A percentile compares a stretch with the other conserved stretches of the same genome.
Evolutionary conservation across 1,284 basidiomycete genomes (phyloP).

Genomic region (Phylloboletellus chloephorus): DNA sequence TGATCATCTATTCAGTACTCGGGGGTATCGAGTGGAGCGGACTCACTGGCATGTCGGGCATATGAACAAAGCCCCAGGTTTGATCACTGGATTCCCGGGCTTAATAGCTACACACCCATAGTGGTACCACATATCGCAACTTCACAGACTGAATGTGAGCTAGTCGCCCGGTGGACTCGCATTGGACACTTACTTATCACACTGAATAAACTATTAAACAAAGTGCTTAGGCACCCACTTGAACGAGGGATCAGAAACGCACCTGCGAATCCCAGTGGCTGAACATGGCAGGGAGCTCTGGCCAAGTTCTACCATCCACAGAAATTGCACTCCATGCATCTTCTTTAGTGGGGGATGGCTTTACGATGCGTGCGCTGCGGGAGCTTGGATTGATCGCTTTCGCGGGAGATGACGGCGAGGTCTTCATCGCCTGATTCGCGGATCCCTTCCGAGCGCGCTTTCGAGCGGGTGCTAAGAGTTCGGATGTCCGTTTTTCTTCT

Average conservation of each 20-base stretch:
- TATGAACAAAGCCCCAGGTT: slow-evolving; percentile 19
- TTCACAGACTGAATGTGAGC: slow-evolving; percentile 7
- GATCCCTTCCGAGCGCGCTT: not conserved
- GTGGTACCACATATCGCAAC: slow-evolving; percentile 36
- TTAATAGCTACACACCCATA: slow-evolving; percentile 31
- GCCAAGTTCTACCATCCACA: slow-evolving; percentile 10
- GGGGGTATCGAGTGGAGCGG: not conserved
- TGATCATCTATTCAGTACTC: slow-evolving; percentile 5
- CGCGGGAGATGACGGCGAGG: not conserved
- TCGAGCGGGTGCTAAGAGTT: not conserved
- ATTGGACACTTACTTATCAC: slow-evolving; percentile 25
- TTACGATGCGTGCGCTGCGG: not conserved
- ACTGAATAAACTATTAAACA: slow-evolving; percentile 27
- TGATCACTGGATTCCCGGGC: slow-evolving; percentile 26
- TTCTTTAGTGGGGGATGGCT: slow-evolving; percentile 4
- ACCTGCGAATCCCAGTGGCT: slow-evolving; percentile 25
- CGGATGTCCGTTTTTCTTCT: not conserved
- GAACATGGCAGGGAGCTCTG: slow-evolving; percentile 15
- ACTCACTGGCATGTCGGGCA: slow-evolving; percentile 32
- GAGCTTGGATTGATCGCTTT: not conserved
- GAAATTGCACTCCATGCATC: not conserved
- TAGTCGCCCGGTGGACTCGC: not conserved
- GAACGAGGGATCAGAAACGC: not conserved
- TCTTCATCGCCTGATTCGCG: slow-evolving; percentile 1
- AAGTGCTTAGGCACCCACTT: not conserved